Conservation (phyloP, 768 basidiomycete species). For the Boletus speciosus region DNA sequence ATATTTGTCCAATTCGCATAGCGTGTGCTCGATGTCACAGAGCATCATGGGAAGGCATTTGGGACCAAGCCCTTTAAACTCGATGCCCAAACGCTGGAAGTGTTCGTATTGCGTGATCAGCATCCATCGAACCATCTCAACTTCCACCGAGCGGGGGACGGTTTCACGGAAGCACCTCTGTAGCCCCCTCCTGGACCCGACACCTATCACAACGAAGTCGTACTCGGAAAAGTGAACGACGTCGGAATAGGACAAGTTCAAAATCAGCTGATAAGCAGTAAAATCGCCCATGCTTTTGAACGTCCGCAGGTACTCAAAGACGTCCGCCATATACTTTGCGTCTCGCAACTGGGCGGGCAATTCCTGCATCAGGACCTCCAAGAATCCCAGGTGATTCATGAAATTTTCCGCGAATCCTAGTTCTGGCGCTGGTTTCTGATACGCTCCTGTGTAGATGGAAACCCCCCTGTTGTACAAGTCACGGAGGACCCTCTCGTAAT, state of each 20-base stretch:
- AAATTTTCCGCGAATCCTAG: constrained; percentile 46
- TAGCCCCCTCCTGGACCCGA: constrained; percentile 66
- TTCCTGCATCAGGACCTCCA: constrained; percentile 59
- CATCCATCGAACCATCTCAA: constrained; percentile 63
- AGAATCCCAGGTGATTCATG: constrained; percentile 60
- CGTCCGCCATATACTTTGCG: constrained; percentile 57
- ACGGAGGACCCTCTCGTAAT: constrained; percentile 53
- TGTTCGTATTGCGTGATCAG: constrained; percentile 55
- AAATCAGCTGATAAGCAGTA: constrained; percentile 63
- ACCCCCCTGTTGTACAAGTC: constrained; percentile 35
- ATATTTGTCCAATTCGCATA: constrained; percentile 82
- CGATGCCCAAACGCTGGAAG: constrained; percentile 55
- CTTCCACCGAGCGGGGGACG: constrained; percentile 43
- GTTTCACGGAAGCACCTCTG: constrained; percentile 58
- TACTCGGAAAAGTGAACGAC: constrained; percentile 59
- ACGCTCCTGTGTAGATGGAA: constrained; percentile 66
- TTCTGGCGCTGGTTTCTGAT: constrained; percentile 66
- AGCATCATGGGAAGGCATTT: constrained; percentile 51
- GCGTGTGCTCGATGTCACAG: constrained; percentile 72
- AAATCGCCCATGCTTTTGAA: constrained; percentile 77
- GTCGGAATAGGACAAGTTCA: constrained; percentile 55
- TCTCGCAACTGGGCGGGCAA: constrained; percentile 46
- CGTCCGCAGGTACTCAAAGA: constrained; percentile 54
- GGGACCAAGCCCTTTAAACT: constrained; percentile 51
- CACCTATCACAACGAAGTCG: constrained; percentile 69